Conservation (phyloP, 1,284 basidiomycete genomes). For the Malassezia sp. region DNA sequence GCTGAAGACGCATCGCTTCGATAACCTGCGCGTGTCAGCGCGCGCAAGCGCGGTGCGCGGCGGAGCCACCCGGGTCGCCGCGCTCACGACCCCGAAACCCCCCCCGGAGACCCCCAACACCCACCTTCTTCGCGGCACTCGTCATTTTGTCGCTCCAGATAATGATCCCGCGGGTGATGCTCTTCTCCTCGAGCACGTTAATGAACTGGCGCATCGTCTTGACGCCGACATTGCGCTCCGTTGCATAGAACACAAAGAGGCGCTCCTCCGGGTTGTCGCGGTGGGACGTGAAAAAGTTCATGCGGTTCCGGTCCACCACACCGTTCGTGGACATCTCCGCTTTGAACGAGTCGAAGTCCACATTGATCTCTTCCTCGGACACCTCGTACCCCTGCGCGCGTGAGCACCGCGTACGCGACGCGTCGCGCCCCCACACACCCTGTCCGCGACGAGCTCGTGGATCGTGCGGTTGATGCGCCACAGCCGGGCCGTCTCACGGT, state of each 20-base stretch:
- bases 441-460: slow-evolving; percentile 85
- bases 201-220: slow-evolving; percentile 46
- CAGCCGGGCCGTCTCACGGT: slow-evolving; percentile 55
- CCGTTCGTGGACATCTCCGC: slow-evolving; percentile 50
- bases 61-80: no score
- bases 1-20: slow-evolving; percentile 54
- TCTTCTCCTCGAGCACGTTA: slow-evolving; percentile 51
- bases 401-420: neutral
- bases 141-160: slow-evolving; percentile 96
- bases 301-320: slow-evolving; percentile 33
- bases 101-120: slow-evolving; percentile 17
- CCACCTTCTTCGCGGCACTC: slow-evolving; percentile 80
- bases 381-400: slow-evolving; percentile 61
- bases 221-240: slow-evolving; percentile 40
- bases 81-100: no score
- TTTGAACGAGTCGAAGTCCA: slow-evolving; percentile 65
- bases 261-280: slow-evolving; percentile 55
- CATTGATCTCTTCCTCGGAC: slow-evolving; percentile 75
- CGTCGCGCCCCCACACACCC: slow-evolving; percentile 13
- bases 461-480: slow-evolving; percentile 95
- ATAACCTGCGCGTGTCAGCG: slow-evolving; percentile 26
- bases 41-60: no score
- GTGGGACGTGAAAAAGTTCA: slow-evolving; percentile 42
- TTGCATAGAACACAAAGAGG: slow-evolving; percentile 80
- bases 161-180: slow-evolving; percentile 80